Evolutionary conservation across 805 yeast species (phyloP).

Genomic region (Zygotorulaspora sp.): DNA sequence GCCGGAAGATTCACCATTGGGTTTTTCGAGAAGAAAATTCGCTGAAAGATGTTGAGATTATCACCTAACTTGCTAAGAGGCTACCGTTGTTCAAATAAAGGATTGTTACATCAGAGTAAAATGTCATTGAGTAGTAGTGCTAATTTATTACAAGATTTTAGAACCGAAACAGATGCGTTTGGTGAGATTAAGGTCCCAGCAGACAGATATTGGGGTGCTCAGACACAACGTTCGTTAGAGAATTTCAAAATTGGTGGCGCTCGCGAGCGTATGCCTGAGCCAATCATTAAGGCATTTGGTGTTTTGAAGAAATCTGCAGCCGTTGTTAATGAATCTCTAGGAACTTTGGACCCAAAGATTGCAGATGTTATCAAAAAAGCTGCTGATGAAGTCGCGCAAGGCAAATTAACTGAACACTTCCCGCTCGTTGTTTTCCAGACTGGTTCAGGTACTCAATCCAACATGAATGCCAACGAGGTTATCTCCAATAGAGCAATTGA

Average conservation of each 20-base stretch:
- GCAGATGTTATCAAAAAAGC: constrained; percentile 86
- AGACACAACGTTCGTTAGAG: constrained; percentile 87
- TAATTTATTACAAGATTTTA: constrained; percentile 17
- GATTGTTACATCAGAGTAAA: constrained; percentile 1
- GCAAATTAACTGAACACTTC: constrained; percentile 89
- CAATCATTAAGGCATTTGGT: constrained; percentile 89
- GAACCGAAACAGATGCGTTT: constrained; percentile 92
- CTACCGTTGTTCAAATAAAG: constrained; percentile 4
- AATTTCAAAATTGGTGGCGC: constrained; percentile 96
- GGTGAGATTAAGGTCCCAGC: constrained; percentile 91
- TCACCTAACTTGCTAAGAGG: constrained; percentile 6
- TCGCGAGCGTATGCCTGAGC: constrained; percentile 86
- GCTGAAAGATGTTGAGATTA: constrained; percentile 9
- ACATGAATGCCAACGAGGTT: constrained; percentile 99
- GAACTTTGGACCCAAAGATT: constrained; percentile 76
- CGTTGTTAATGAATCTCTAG: constrained; percentile 76
- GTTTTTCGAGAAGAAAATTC: not conserved
- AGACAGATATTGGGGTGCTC: constrained; percentile 95
- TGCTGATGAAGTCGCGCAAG: constrained; percentile 91
- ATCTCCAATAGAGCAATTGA: constrained; percentile 98
- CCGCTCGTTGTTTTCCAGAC: constrained; percentile 99
- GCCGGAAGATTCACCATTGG: constrained; percentile 1
- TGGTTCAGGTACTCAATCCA: constrained; percentile 97
- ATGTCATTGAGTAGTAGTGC: constrained; percentile 8
- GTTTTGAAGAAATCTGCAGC: constrained; percentile 92